Base-by-base conservation (phyloP, 345 rosid species). In the Populus nigra region DNA sequence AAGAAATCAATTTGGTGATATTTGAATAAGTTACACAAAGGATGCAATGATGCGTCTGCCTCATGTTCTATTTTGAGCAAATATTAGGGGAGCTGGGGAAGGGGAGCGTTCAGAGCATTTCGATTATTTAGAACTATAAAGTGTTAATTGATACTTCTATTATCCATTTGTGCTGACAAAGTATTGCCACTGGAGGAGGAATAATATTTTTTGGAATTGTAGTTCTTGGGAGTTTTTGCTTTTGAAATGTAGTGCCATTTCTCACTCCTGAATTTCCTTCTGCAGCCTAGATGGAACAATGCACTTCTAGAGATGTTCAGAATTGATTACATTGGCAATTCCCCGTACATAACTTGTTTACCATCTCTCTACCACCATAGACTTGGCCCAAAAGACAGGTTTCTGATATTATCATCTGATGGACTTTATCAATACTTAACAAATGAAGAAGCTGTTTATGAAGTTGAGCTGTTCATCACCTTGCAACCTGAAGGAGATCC, bases 401-500 rank as follows among this genome's bases (percentile, higher is more conserved):
- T 93, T 81, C 70, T 96, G 77, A 87, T 96, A 61, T 86, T 96
- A 49, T 93, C 94, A 11, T 96, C 99, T 0, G 99, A 96, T 50
- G 99, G 99, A 43, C 91, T 96, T 35, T 93, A 90, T 55, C 93
- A 96, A 59, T 92, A 93, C 85, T 87, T 96, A 75, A 89, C 96
- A 3, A 96, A 90, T 17, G 90, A 93, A 81, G 95, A 96, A 86
- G 99, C 90, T 69, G 86, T 91, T 20, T 79, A 87, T 10, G 93
- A 90, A 77, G 93, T 93, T 0, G 94, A 90, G 33, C 88, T 87
- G 22, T 96, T 96, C 89, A 88, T 91, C 15, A 73, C 91, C 39
- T 86, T 91, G 16, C 90, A 88, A 71, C 98, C 99, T 0, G 97
- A 92, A 79, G 97, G 97, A 12, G 99, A 96, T 85, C 99, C 99